phyloP scores from a whole-genome alignment of 768 basidiomycete species.

The Pleurotus platypus region DNA sequence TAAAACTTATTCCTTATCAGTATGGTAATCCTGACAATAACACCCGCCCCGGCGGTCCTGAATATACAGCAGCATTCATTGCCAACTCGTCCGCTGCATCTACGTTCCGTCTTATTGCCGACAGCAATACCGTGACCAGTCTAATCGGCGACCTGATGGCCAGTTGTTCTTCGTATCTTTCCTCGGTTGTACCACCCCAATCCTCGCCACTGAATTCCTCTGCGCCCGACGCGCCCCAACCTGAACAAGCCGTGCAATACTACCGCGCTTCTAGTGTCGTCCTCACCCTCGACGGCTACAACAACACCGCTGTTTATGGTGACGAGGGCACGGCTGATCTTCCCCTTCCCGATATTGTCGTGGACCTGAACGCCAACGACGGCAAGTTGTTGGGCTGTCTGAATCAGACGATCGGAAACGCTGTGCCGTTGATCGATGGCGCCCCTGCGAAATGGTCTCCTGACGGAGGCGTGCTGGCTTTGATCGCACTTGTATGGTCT shows the following conservation, averaged over 20 bases:
- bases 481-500: not conserved
- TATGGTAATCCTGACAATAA: slow-evolving; percentile 42
- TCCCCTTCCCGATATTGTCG: slow-evolving; percentile 32
- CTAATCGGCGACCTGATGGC: slow-evolving; percentile 32
- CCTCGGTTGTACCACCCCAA: slow-evolving; percentile 20
- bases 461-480: not conserved
- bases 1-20: slow-evolving; percentile 19
- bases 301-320: slow-evolving; percentile 47
- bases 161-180: slow-evolving; percentile 37
- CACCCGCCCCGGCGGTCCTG: slow-evolving; percentile 43
- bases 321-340: slow-evolving; percentile 29
- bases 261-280: slow-evolving; percentile 55
- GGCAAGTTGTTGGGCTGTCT: slow-evolving; percentile 41
- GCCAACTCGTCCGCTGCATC: slow-evolving; percentile 30
- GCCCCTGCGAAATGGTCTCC: not conserved
- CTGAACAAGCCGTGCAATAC: slow-evolving; percentile 54
- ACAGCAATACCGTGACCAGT: slow-evolving; percentile 38
- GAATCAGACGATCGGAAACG: slow-evolving; percentile 47
- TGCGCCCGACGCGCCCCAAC: slow-evolving; percentile 21
- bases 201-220: slow-evolving; percentile 27
- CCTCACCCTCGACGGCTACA: slow-evolving; percentile 57
- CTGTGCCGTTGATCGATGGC: slow-evolving; percentile 21
- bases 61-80: slow-evolving; percentile 32
- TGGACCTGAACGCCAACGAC: slow-evolving; percentile 30
- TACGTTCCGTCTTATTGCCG: slow-evolving; percentile 40